Evolutionary conservation across 345 rosid genomes (phyloP).

Genomic region (Dipteronia dyeriana): DNA sequence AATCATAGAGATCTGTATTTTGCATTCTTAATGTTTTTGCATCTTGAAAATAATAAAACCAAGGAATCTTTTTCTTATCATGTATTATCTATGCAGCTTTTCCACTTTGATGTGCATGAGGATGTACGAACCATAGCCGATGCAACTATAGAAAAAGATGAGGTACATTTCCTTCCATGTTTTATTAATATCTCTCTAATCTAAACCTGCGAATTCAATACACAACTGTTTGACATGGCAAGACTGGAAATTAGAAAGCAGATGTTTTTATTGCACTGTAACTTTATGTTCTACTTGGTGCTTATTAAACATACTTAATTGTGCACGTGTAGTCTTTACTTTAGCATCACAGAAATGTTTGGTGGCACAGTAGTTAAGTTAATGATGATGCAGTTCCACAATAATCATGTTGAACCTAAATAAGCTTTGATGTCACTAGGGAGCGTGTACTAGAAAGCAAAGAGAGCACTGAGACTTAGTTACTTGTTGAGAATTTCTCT

Average conservation of each 20-base stretch:
- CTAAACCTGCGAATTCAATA: background rate
- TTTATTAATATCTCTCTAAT: background rate
- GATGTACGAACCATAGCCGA: conserved; percentile 95
- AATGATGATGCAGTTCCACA: background rate
- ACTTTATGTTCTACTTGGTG: background rate
- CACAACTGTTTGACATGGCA: background rate
- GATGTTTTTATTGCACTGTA: background rate
- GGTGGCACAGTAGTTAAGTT: background rate
- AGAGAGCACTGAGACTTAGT: too few relatives aligned
- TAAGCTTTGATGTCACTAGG: background rate
- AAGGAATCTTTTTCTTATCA: background rate
- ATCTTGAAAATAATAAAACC: conserved; percentile 12
- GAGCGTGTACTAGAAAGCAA: background rate
- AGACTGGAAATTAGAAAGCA: background rate
- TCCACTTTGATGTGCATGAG: conserved; percentile 98
- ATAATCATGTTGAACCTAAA: background rate
- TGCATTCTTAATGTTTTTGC: conserved; percentile 5
- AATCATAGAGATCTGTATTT: background rate
- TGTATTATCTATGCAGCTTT: conserved; percentile 54
- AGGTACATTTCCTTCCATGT: conserved; percentile 42
- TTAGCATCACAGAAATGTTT: background rate
- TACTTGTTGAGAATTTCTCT: background rate
- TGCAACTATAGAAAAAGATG: conserved; percentile 97
- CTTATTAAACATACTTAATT: background rate
- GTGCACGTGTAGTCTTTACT: background rate